Evolutionary conservation across 2,329 filamentous ascomycete genomes (phyloP).

Genomic region (Ceratocystis papillata): DNA sequence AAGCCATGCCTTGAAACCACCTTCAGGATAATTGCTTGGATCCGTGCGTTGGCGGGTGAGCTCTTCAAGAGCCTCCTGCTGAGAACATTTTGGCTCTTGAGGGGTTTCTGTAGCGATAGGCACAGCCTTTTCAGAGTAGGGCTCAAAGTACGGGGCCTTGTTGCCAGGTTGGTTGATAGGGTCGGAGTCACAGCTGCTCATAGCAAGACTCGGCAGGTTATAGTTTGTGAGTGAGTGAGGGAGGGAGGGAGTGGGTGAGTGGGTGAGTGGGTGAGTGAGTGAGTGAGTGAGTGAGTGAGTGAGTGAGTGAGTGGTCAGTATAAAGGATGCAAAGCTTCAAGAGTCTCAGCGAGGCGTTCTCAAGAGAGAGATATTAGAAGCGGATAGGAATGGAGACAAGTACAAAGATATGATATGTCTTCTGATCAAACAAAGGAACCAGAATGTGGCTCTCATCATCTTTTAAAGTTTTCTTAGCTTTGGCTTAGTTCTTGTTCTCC

Average conservation of each 20-base stretch:
- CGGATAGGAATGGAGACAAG: not conserved
- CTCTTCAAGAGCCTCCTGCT: constrained; percentile 17
- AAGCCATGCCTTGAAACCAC: constrained; percentile 59
- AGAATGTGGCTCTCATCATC: not conserved
- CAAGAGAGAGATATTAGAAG: not conserved
- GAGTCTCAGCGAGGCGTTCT: not conserved
- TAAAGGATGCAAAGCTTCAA: not conserved
- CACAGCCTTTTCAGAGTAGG: constrained; percentile 12
- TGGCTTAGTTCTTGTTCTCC: not conserved
- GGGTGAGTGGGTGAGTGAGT: not conserved
- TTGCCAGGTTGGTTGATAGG: constrained; percentile 15
- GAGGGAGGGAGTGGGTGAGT: no score
- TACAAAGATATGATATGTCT: not conserved
- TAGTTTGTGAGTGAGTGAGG: not conserved
- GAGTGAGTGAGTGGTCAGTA: not conserved
- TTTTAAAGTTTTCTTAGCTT: not conserved
- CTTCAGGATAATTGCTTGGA: constrained; percentile 39
- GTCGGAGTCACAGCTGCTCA: constrained; percentile 20
- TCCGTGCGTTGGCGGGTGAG: constrained; percentile 23
- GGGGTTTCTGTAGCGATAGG: constrained; percentile 5
- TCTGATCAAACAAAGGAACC: not conserved
- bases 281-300: not conserved
- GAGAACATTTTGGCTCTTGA: constrained; percentile 6
- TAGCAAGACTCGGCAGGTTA: not conserved
- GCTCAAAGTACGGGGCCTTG: constrained; percentile 17